Evolutionary conservation across 139 green algal genomes (phyloP).

Genomic region (Gonium pectorale): DNA sequence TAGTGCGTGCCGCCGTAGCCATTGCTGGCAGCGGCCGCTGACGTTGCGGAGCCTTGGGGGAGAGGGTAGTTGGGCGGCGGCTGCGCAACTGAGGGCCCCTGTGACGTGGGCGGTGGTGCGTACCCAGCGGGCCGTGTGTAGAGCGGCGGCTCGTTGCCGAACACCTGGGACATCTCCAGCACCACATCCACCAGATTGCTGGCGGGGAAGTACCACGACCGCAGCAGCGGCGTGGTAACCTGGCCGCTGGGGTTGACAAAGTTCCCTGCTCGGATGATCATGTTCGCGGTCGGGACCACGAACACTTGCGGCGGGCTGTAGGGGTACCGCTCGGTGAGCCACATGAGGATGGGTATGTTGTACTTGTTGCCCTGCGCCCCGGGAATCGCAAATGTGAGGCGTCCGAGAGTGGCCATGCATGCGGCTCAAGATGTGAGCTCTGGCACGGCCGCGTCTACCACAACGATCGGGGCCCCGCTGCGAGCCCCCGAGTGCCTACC

Average conservation of each 20-base stretch:
- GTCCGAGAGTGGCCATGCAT: too few relatives aligned
- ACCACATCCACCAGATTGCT: slow-evolving; percentile 53
- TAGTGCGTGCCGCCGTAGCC: slow-evolving; percentile 11
- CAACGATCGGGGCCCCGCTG: too few relatives aligned
- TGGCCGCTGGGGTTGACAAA: slow-evolving; percentile 83
- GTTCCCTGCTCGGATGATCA: slow-evolving; percentile 92
- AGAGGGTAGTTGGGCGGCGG: slow-evolving; percentile 4
- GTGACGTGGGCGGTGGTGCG: not conserved
- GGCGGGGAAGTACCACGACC: slow-evolving; percentile 39
- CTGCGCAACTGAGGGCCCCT: not conserved
- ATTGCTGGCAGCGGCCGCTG: not conserved
- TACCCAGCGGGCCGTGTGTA: slow-evolving; percentile 78
- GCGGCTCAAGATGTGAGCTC: too few relatives aligned
- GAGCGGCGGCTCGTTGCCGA: slow-evolving; percentile 88
- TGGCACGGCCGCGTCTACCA: too few relatives aligned
- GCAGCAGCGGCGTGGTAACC: slow-evolving; percentile 37
- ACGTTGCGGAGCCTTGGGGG: not conserved
- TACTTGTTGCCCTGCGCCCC: slow-evolving; percentile 81
- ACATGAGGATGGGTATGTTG: slow-evolving; percentile 94
- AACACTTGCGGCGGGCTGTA: slow-evolving; percentile 76
- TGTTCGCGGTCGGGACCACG: slow-evolving; percentile 87
- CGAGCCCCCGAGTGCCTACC: too few relatives aligned
- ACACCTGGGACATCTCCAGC: slow-evolving; percentile 72
- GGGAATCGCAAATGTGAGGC: not conserved
- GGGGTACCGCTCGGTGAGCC: slow-evolving; percentile 88